These are phyloP conservation scores for Pelargonium australe DNA, from an alignment of 441 rosid genomes.

Conservation along the genomic window DNA sequence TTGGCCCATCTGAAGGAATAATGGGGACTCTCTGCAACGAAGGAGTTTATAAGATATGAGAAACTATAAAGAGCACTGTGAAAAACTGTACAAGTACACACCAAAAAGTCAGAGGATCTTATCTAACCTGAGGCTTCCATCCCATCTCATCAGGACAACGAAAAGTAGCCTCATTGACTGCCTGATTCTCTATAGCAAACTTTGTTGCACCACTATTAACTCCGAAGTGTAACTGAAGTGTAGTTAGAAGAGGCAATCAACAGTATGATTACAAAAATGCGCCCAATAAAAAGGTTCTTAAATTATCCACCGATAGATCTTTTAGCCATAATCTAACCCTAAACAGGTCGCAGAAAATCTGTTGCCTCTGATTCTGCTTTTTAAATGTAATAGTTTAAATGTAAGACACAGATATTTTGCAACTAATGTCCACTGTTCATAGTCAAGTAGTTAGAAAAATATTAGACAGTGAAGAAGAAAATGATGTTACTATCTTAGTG, in stretches of 20 bases:
- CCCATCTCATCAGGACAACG: conserved; percentile 97
- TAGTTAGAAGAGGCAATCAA: background rate
- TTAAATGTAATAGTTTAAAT: background rate
- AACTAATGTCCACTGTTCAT: background rate
- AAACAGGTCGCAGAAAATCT: too few species aligned
- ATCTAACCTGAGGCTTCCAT: conserved; percentile 92
- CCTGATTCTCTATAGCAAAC: conserved; percentile 84
- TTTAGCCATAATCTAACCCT: too few species aligned
- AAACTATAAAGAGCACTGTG: background rate
- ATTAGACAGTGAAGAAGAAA: too few species aligned
- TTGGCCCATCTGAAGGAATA: conserved; percentile 68
- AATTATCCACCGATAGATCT: too few species aligned
- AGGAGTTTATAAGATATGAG: conserved; percentile 13
- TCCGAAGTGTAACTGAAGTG: conserved; percentile 74
- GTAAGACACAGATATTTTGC: background rate
- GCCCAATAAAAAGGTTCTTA: background rate
- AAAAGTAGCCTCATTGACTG: conserved; percentile 93
- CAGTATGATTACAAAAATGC: background rate
- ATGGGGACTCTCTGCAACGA: conserved; percentile 75
- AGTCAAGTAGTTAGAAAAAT: background rate
- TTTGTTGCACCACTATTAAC: conserved; percentile 88
- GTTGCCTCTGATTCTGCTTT: too few species aligned
- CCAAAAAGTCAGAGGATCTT: conserved; percentile 1
- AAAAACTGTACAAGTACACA: background rate
- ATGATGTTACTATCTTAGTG: too few species aligned